Base-by-base conservation (phyloP, 345 rosid species). In the Hypericum perforatum region DNA sequence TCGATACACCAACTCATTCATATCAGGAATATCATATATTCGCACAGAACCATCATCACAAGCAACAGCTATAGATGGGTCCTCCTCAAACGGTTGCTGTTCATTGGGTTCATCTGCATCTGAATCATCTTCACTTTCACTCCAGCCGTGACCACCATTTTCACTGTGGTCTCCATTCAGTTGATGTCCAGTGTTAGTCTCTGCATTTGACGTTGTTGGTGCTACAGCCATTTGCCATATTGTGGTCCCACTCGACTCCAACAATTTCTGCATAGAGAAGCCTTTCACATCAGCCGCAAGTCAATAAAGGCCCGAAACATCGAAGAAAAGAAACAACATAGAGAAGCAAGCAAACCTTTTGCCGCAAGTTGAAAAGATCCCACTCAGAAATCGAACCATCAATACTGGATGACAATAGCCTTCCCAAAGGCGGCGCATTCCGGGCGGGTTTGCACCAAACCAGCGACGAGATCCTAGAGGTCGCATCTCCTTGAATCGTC, bases 221-320 rank as follows among this genome's bases (percentile, higher is more conserved):
- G 85, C 74, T 52, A 82, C 69, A 37, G 96, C 87, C 86, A 87
- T 82, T 72, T 87, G 96, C 96, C 98, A 91, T 66, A 91, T 85
- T 49, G 98, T 78, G 53, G 68, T 65, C 50, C 84, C 96, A 68
- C 70, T 85, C 7, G 94, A 75, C 62, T 87, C 81, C 13, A 91
- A 71, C 43, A 79, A 84, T 75, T 66, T 72, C 96, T 91, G 82
- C 73, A 63, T 9, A 37, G 5, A 47, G 41, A 62, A 52, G 58
- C 8, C 53, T 39, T 53, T 9, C 29, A 13, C 16, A 5, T 46
- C 10, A 13, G 29, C 7, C 8, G 8, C 15, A 6, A 46, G 6
- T 6, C 32, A 5, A 14, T 13, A 46, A 12, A 15, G 16, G 2
- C 8, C 22, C 22, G 14, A n/a, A 7, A 13, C 50, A 13, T 46